Evolutionary conservation across 805 yeast genomes (phyloP), one percentile per base, ranked within the genome.

Genomic region (Cyberlindnera saturnus): DNA sequence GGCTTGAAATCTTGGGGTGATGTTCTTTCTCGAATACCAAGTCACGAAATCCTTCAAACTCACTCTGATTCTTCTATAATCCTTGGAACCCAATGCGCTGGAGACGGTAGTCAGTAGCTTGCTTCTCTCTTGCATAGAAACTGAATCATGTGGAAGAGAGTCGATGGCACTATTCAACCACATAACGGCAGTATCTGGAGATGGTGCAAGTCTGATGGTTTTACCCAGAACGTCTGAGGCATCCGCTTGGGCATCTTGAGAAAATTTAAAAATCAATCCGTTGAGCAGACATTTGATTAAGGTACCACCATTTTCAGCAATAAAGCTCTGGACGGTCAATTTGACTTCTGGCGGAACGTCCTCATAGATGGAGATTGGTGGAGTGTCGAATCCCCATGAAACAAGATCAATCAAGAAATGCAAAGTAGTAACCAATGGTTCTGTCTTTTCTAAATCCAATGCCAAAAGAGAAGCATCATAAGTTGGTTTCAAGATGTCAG

Each of bases 21-120:
- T 74, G 53, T 86, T 84, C 60, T 87, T 83, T 53, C 96, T 70
- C 29, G 82, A 66, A 63, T 87, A 89, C 93, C 96, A 86, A 42
- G 73, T 78, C 33, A 86, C 78, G 59, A 90, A 91, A 58, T 84
- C 91, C 55, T 80, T 77, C 42, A 90, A 67, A 36, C 85, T 73
- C 3, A 79, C 69, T 54, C 96, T 75, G 20, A 87, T 79, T 50
- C 86, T 75, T 60, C 91, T 75, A 61, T 71, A 80, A 62, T 88
- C 90, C 54, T 77, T 81, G 19, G 81, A 77, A 32, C 71, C 73
- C 39, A 86, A 66, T 0, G 93, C 84, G 13, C 65, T 68, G n/a
- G 70, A 71, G 5, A 83, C 69, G 2, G 81, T 71, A 8, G 67
- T 67, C 30, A 82, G 55, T 48, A 89, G 69, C 57, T 84, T 85